Evolutionary conservation across 306 rosid species (phyloP).

Genomic region (Psophocarpus tetragonolobus): DNA sequence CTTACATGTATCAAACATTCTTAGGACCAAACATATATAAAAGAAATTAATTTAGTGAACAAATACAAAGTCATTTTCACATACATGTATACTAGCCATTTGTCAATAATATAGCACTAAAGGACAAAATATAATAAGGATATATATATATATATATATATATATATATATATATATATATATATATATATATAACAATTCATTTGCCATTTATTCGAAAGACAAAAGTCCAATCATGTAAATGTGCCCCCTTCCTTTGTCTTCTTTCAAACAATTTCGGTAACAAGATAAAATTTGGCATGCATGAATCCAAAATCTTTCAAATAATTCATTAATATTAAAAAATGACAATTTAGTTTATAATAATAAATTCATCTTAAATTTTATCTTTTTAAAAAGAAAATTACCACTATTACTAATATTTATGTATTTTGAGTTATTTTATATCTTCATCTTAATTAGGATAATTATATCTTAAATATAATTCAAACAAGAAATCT

Average conservation of each 20-base stretch:
- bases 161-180: background rate
- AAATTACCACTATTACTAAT: no score
- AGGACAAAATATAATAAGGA: background rate
- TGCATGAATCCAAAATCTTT: background rate
- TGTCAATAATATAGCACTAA: background rate
- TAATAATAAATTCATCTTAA: no score
- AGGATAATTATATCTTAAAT: no score
- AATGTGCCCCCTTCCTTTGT: background rate
- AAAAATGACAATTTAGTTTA: no score
- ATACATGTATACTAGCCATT: background rate
- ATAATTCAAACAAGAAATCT: no score
- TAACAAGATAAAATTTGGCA: background rate
- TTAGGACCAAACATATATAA: conserved; percentile 1
- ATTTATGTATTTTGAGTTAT: no score
- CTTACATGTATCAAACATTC: background rate
- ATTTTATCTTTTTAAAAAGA: no score
- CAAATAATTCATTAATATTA: no score
- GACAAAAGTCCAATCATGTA: background rate
- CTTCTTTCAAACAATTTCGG: background rate
- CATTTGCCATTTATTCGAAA: background rate
- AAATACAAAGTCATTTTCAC: background rate
- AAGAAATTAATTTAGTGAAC: background rate
- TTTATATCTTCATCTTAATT: no score
- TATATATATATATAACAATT: background rate
- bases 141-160: background rate